Evolutionary conservation across 2,329 filamentous ascomycete species (phyloP), one percentile per base, ranked within the genome.

Genomic region (Cladosporium oxysporum): DNA sequence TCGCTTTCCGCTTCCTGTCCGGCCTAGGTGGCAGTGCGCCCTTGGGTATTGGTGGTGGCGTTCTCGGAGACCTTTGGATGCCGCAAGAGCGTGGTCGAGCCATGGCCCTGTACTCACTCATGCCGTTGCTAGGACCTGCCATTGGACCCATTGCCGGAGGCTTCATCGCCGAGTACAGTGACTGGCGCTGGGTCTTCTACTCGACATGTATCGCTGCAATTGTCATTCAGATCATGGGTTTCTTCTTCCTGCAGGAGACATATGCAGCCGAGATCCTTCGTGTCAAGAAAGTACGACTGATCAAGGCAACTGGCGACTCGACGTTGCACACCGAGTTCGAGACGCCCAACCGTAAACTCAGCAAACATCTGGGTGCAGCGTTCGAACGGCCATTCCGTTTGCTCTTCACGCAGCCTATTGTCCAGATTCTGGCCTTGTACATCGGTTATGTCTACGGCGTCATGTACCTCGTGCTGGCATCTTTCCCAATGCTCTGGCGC

Each of bases 121-220:
- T 84, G 1, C 88, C 88, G 0, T 79, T 91, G 0, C 82, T 91
- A 0, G 89, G 88, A 0, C 88, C 88, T 3, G 87, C 87, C 0
- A 78, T 90, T 5, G 89, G 88, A 0, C 89, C 89, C 0, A 85
- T 91, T 1, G 83, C 84, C 0, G 88, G 88, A 11, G 88, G 86
- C 0, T 91, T 88, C 73, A 87, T 91, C 28, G 82, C 87, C 0
- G 78, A 89, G 71, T 80, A 84, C 68, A 86, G 83, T 8, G 87
- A 84, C 0, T 92, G 90, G 90, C 83, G 89, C 47, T 92, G 90
- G 90, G 85, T 87, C 8, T 92, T 92, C 78, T 91, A 85, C 78
- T 82, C 86, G 0, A 90, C 88, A 0, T 86, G 87, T 1, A 88
- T 91, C 65, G 80, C 81, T 28, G 86, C 87, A 65, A 88, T 82